Evolutionary conservation across 495 filamentous ascomycete genomes (phyloP), one percentile per base, ranked within the genome.

Genomic region (Trichocladium uniseriatum): DNA sequence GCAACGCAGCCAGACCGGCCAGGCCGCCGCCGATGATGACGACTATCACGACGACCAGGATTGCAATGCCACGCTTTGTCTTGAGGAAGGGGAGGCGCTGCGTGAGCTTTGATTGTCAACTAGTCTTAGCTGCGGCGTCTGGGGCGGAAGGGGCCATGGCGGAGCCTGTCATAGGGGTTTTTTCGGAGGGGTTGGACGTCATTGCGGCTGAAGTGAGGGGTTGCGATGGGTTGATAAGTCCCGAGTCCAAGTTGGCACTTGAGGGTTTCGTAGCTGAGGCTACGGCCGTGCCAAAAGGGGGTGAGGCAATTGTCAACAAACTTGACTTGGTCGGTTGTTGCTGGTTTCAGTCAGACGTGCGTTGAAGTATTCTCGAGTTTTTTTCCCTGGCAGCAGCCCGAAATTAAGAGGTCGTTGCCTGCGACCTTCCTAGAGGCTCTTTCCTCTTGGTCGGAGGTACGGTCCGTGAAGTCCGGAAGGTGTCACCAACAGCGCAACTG

Each of bases 81-180:
- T 51, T 51, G 36, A 73, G 57, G 19, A 72, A 67, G 22, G 68
- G 67, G 34, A 69, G 65, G 42, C 66, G 67, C 22, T 60, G 56
- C 39, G 65, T 59, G 0, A 65, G 35, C 45, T 53, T 61, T 59
- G 57, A 55, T 60, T 60, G 62, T 63, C 64, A 62, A 48, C 55
- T 51, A 60, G 45, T 22, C 49, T 51, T 29, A 15, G 43, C 24
- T 24, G 51, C 9, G 42, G 52, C 9, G 35, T 41, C 10, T 36
- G 18, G 35, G 16, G 20, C 37, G 16, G 27, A 6, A 16, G 38
- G 22, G n/a, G 44, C 10, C 14, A 10, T 21, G 43, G 22, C 14
- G 22, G 39, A 13, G 43, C 2, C 27, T 7, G 8, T 9, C 14
- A 41, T 22, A 9, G 42, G 38, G 28, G 48, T 15, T 18, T 38